Percentiles rank a stretch among this genome's conserved stretches.
Conservation (phyloP, 2,329 filamentous ascomycete genomes). For the Triangularia verruculosa region DNA sequence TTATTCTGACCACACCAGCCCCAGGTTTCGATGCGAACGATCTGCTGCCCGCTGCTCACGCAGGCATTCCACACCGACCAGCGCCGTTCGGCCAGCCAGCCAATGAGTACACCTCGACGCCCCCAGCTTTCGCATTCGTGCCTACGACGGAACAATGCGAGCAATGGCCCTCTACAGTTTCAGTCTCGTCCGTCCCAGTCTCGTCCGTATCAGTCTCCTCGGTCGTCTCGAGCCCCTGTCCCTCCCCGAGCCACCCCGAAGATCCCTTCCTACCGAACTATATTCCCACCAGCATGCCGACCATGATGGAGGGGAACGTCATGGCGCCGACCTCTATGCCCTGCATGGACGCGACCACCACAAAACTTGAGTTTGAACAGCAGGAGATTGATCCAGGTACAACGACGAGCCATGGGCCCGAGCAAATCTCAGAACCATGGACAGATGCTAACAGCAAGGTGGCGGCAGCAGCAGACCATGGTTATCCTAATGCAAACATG, state of each 20-base stretch:
- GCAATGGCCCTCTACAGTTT: constrained; percentile 44
- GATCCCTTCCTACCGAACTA: constrained; percentile 35
- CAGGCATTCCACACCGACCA: constrained; percentile 43
- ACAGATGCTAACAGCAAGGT: constrained; percentile 10
- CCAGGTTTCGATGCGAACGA: constrained; percentile 42
- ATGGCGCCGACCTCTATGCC: constrained; percentile 7
- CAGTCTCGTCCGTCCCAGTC: constrained; percentile 33
- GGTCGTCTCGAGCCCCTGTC: constrained; percentile 51
- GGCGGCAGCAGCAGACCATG: constrained; percentile 11
- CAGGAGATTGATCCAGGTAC: constrained; percentile 33
- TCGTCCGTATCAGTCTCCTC: constrained; percentile 37
- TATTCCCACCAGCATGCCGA: constrained; percentile 45
- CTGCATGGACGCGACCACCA: constrained; percentile 29
- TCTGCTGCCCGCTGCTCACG: constrained; percentile 36
- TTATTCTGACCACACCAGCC: constrained; percentile 6
- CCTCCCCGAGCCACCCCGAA: constrained; percentile 47
- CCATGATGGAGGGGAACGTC: constrained; percentile 4
- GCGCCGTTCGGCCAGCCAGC: constrained; percentile 43
- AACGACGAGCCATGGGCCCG: neutral
- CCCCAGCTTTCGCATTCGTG: constrained; percentile 39
- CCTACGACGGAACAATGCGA: constrained; percentile 44
- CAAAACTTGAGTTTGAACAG: constrained; percentile 36
- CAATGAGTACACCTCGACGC: constrained; percentile 43
- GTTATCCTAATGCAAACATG: constrained; percentile 15
- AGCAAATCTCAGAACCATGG: neutral